phyloP scores from a whole-genome alignment of 805 yeast genomes.

The Torulaspora quercuum region DNA sequence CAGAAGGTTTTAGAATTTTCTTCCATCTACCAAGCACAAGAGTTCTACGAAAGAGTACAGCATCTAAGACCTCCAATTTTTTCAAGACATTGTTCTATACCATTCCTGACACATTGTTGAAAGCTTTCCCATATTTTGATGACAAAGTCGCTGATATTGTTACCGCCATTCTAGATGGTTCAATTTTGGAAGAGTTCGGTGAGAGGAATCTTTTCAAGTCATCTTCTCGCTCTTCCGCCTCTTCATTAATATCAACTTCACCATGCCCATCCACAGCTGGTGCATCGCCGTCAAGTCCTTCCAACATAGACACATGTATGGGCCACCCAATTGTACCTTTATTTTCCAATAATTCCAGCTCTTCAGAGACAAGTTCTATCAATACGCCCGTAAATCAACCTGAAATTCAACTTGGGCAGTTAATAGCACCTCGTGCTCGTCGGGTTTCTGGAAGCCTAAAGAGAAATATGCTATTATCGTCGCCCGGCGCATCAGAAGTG shows the following conservation, averaged over 20 bases:
- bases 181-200: slow-evolving; percentile 22
- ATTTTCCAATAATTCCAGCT: slow-evolving; percentile 12
- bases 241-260: slow-evolving; percentile 13
- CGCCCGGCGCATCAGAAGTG: slow-evolving; percentile 13
- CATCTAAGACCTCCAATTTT: slow-evolving; percentile 31
- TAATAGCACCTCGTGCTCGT: slow-evolving; percentile 23
- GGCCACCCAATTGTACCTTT: slow-evolving; percentile 13
- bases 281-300: slow-evolving; percentile 11
- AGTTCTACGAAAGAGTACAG: slow-evolving; percentile 25
- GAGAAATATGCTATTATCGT: slow-evolving; percentile 11
- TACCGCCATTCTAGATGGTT: slow-evolving; percentile 29
- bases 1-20: slow-evolving; percentile 39
- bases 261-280: slow-evolving; percentile 13
- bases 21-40: slow-evolving; percentile 33
- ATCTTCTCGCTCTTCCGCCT: slow-evolving; percentile 15
- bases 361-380: slow-evolving; percentile 15
- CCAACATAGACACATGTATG: slow-evolving; percentile 9
- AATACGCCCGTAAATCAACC: slow-evolving; percentile 6
- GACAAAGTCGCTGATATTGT: slow-evolving; percentile 28
- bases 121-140: slow-evolving; percentile 25
- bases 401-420: slow-evolving; percentile 13
- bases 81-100: slow-evolving; percentile 33
- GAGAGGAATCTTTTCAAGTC: slow-evolving; percentile 15
- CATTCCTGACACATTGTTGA: slow-evolving; percentile 29
- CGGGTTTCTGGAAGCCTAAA: slow-evolving; percentile 14